Evolutionary conservation across 1,139 yeast species (phyloP), one percentile per base, ranked within the genome.

Genomic region (Maudiozyma humilis): DNA sequence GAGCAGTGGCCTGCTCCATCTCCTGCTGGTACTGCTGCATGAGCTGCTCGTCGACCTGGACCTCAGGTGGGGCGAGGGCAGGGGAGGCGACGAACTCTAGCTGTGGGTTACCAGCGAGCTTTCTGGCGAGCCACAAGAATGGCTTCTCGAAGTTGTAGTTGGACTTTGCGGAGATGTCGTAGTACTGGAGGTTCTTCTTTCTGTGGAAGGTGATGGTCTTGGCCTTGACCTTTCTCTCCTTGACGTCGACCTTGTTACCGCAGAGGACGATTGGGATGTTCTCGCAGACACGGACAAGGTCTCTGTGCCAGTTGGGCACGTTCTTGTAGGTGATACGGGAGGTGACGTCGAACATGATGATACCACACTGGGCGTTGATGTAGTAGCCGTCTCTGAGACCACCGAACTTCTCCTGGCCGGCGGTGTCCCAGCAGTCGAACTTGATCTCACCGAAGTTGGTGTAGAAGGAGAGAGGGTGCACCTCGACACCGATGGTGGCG

Each of bases 281-380:
- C 74, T 93, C 99, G 76, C 99, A 93, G 54, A 93, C 98, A 75
- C 98, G 88, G 56, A 91, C 97, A 68, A 93, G 79, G 72, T 93
- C 98, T 72, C 93, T 78, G 82, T 91, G 96, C 99, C 99, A 93
- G 84, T 91, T 93, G 70, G 98, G 98, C 68, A 93, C 98, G 71
- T 93, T 93, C 78, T 91, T 93, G 77, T 93, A 93, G 60, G 98
- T 93, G 74, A 93, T 91, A 79, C 98, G 88, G 45, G 97, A 88
- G 51, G 99, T 93, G 53, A 93, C 98, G 72, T 93, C 99, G 68
- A 93, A 93, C 99, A 93, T 93, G 71, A 93, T 93, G 74, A 93
- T 91, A 75, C 97, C 99, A 79, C 98, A 93, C 75, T 93, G 96
- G 66, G 98, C 99, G 69, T 91, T 89, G 69, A 93, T 91, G 74